A percentile compares a stretch with the other conserved stretches of the same genome.
Evolutionary conservation across 495 filamentous ascomycete species (phyloP).

Genomic region (Talaromyces trachyspermus): DNA sequence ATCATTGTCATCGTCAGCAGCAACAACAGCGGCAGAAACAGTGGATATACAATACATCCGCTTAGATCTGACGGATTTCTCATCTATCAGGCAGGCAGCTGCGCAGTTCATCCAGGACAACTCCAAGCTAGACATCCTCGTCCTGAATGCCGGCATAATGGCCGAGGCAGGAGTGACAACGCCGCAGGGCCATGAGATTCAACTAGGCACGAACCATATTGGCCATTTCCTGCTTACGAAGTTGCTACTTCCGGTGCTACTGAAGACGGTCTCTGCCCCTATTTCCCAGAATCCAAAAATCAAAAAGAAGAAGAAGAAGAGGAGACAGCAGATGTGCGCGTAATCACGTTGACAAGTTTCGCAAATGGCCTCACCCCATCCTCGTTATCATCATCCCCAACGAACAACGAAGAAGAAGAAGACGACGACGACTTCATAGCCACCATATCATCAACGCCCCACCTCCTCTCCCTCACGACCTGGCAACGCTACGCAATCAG

Average conservation of each 20-base stretch:
- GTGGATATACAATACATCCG: slow-evolving; percentile 41
- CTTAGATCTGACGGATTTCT: slow-evolving; percentile 46
- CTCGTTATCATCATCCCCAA: no score
- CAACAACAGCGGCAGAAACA: neutral
- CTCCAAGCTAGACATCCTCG: slow-evolving; percentile 52
- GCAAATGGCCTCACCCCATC: slow-evolving; percentile 25
- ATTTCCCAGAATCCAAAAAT: neutral
- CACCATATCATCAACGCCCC: slow-evolving; percentile 35
- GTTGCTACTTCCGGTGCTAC: slow-evolving; percentile 53
- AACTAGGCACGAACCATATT: slow-evolving; percentile 68
- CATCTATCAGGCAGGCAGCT: slow-evolving; percentile 43
- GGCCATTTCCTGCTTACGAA: slow-evolving; percentile 59
- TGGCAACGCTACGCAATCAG: slow-evolving; percentile 53
- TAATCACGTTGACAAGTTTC: slow-evolving; percentile 29
- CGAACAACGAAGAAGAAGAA: no score
- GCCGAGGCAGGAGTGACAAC: slow-evolving; percentile 38
- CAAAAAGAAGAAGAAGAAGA: no score
- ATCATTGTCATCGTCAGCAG: neutral
- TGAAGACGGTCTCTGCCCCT: slow-evolving; percentile 29
- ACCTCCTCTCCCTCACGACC: slow-evolving; percentile 19
- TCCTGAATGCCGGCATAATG: slow-evolving; percentile 69
- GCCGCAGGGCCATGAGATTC: slow-evolving; percentile 60
- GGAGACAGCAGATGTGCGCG: slow-evolving; percentile 12
- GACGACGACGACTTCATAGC: slow-evolving; percentile 46
- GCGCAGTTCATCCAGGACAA: slow-evolving; percentile 36